Conservation (phyloP, 495 filamentous ascomycete genomes). For the Coniosporium apollinis region DNA sequence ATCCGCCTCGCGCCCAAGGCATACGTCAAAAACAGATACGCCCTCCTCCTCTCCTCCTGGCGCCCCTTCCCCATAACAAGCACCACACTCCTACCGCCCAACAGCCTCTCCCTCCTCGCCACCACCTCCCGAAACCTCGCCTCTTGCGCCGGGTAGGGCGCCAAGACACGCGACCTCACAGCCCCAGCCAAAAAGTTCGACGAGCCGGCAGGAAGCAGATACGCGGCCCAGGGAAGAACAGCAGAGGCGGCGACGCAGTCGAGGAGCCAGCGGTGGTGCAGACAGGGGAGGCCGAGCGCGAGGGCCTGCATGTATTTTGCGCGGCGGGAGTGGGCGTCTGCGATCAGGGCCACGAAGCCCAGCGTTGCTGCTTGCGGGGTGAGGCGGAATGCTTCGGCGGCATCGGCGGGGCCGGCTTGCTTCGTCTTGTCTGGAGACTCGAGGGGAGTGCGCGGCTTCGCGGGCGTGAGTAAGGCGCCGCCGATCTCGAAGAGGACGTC, state of each 20-base stretch:
- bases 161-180: slow-evolving; percentile 54
- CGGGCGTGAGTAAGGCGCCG: slow-evolving; percentile 8
- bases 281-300: slow-evolving; percentile 72
- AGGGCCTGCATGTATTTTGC: slow-evolving; percentile 92
- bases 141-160: slow-evolving; percentile 37
- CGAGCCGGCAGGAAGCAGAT: slow-evolving; percentile 75
- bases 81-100: slow-evolving; percentile 52
- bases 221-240: slow-evolving; percentile 59
- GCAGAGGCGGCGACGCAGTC: slow-evolving; percentile 44
- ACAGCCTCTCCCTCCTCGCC: slow-evolving; percentile 29
- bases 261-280: slow-evolving; percentile 64
- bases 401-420: slow-evolving; percentile 5
- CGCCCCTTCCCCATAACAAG: slow-evolving; percentile 54
- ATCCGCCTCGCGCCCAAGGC: slow-evolving; percentile 58
- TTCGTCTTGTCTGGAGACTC: slow-evolving; percentile 12
- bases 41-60: slow-evolving; percentile 38
- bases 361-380: slow-evolving; percentile 32
- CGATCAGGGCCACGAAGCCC: slow-evolving; percentile 72
- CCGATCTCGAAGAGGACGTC: slow-evolving; percentile 59
- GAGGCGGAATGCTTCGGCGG: slow-evolving; percentile 24
- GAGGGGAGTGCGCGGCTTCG: slow-evolving; percentile 14
- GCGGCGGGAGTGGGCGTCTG: slow-evolving; percentile 73
- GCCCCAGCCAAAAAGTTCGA: slow-evolving; percentile 60
- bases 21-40: slow-evolving; percentile 57
- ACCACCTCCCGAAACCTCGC: slow-evolving; percentile 18